Percentiles rank a stretch among this genome's conserved stretches.
phyloP scores from a whole-genome alignment of 2,329 filamentous ascomycete genomes.

The Drechslerella dactyloides region DNA sequence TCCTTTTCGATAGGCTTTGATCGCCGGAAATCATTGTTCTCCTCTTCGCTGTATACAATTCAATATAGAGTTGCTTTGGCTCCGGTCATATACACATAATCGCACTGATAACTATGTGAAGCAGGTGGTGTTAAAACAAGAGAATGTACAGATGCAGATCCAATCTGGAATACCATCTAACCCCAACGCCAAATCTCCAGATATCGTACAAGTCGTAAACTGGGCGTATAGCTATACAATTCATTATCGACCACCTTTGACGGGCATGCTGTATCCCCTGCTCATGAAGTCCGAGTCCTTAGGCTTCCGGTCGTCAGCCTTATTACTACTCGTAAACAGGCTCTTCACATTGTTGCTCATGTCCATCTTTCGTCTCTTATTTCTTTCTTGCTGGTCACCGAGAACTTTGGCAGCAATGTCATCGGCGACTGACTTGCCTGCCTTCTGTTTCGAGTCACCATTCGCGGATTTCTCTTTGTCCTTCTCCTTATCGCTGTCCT shows the following conservation, averaged over 20 bases:
- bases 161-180: no score
- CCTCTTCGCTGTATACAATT: conserved; percentile 35
- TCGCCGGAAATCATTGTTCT: neutral
- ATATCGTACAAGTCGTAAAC: conserved; percentile 17
- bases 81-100: neutral
- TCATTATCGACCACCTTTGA: conserved; percentile 57
- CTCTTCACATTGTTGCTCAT: conserved; percentile 66
- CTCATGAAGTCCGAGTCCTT: conserved; percentile 67
- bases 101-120: neutral
- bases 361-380: conserved; percentile 76
- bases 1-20: neutral
- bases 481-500: conserved; percentile 52
- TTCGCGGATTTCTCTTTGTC: conserved; percentile 53
- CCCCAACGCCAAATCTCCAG: neutral
- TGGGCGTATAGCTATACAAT: neutral
- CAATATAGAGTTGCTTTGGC: conserved; percentile 17
- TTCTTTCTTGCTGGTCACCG: conserved; percentile 81
- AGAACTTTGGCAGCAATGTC: conserved; percentile 81
- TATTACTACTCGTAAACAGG: conserved; percentile 62
- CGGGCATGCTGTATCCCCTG: conserved; percentile 64
- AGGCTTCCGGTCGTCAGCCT: conserved; percentile 55
- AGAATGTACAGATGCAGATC: no score
- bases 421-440: conserved; percentile 55
- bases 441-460: conserved; percentile 51
- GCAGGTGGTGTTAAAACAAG: no score